A percentile compares a stretch with the other conserved stretches of the same genome.
Evolutionary conservation across 2,329 filamentous ascomycete species (phyloP).

Genomic region (Gnomoniopsis sp.): DNA sequence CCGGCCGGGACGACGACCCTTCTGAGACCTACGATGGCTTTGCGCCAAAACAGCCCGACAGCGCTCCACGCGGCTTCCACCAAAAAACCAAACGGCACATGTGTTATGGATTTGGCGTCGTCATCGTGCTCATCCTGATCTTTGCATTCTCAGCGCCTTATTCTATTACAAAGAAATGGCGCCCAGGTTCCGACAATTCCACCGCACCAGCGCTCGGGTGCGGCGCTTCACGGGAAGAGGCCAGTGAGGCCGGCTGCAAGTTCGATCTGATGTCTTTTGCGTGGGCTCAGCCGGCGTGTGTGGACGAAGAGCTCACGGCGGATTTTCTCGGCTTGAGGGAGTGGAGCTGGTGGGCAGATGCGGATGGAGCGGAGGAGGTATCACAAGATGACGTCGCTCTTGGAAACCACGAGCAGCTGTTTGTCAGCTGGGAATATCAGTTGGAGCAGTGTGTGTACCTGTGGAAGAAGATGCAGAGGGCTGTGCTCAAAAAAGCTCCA

Average conservation of each 20-base stretch:
- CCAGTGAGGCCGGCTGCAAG: background rate
- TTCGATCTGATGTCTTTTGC: slow-evolving; percentile 16
- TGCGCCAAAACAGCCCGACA: background rate
- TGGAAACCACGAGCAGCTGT: background rate
- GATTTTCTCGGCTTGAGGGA: background rate
- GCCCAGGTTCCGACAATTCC: background rate
- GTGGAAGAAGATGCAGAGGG: slow-evolving; percentile 2
- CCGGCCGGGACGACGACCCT: background rate
- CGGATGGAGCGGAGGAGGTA: background rate
- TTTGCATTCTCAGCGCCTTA: background rate
- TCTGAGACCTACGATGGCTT: background rate
- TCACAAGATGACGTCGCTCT: background rate
- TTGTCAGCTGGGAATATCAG: background rate
- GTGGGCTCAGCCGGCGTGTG: slow-evolving; percentile 21
- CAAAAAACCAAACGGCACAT: background rate
- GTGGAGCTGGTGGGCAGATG: background rate
- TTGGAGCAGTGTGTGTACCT: slow-evolving; percentile 1
- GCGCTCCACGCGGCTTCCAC: background rate
- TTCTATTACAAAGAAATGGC: background rate
- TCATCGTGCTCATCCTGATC: background rate
- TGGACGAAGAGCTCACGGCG: slow-evolving; percentile 5
- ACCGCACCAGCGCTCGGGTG: background rate
- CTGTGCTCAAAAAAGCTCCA: background rate
- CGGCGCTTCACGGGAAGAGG: background rate
- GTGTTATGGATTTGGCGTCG: background rate